Conservation (phyloP, 805 yeast genomes). For the Wickerhamomyces canadensis region DNA sequence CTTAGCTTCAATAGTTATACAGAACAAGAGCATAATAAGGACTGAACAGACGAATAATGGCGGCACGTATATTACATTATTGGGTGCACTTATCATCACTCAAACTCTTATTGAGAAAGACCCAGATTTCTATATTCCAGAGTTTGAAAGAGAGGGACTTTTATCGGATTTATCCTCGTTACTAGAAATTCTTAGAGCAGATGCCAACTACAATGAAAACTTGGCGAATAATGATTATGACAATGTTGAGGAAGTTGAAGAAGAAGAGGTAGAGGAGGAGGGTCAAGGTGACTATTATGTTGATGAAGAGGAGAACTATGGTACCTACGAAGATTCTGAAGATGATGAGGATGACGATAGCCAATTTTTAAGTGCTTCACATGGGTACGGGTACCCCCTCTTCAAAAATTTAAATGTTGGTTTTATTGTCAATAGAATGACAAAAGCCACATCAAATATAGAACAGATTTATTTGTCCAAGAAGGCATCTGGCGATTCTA, state of each 20-base stretch:
- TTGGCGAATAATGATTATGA: too few relatives aligned
- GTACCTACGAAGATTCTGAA: background rate
- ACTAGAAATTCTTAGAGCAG: conserved; percentile 20
- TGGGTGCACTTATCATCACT: conserved; percentile 47
- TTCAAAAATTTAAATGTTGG: conserved; percentile 8
- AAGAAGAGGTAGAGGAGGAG: conserved; percentile 20
- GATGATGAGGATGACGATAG: background rate
- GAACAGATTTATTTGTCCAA: conserved; percentile 24
- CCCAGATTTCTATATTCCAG: conserved; percentile 37
- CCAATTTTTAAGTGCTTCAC: too few relatives aligned
- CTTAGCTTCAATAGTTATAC: conserved; percentile 58
- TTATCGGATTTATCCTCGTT: conserved; percentile 42
- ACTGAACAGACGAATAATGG: conserved; percentile 13
- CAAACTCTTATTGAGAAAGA: conserved; percentile 37
- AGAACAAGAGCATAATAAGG: conserved; percentile 33
- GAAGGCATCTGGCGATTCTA: conserved; percentile 20
- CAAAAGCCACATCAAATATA: conserved; percentile 20
- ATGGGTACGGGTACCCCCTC: conserved; percentile 1
- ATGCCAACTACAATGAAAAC: conserved; percentile 11
- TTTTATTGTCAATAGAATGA: conserved; percentile 8
- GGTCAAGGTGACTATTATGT: conserved; percentile 16
- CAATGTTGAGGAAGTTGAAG: conserved; percentile 16
- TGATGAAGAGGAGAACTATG: conserved; percentile 1
- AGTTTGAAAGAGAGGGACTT: conserved; percentile 71
- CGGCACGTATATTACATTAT: conserved; percentile 34